Base-by-base conservation (phyloP, 192 early-diverging fungal genomes). In the Entrophospora sp. region DNA sequence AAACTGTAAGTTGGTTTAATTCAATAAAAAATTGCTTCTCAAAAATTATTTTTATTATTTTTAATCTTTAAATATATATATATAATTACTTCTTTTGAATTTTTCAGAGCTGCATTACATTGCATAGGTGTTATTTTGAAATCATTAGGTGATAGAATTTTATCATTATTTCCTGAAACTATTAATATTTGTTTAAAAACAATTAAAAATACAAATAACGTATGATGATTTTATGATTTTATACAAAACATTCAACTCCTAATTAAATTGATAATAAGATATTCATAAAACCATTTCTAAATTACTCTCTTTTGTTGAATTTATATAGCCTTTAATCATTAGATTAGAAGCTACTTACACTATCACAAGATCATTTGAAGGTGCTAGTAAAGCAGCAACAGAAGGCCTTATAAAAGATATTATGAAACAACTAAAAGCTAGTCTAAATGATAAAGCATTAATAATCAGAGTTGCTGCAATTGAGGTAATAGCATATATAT, bases 41-140 rank as follows among this genome's bases (percentile, higher is more conserved):
- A 40, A 40, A 40, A 40, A 40, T 40, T 6, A 6, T 61, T 61
- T 51, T 60, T 32, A 38, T n/a, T 30, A 60, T 66, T 24, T 51
- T 51, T 38, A 12, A 27, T 22, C n/a, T 45, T 45, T 18, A 18
- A 46, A 46, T 22, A 5, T 8, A 46, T 20, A 22, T 46, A 6
- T 6, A 20, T 46, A 46, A n/a, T n/a, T n/a, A n/a, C n/a, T n/a
- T n/a, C n/a, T n/a, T n/a, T n/a, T n/a, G n/a, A 18, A 46, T 22
- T 36, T 13, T 36, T 2, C 64, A 90, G 88, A n/a, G 87, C 91
- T 2, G 84, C 90, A 0, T 81, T 96, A 14, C 72, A 83, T 53
- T 84, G 84, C 36, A 80, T 90, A 5, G 94, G 95, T 1, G 78
- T 79, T 22, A 73, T 97, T 24, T 88, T 92, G 67, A 89, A 91